phyloP scores from a whole-genome alignment of 2,329 filamentous ascomycete species.

The Colletotrichum sp. region DNA sequence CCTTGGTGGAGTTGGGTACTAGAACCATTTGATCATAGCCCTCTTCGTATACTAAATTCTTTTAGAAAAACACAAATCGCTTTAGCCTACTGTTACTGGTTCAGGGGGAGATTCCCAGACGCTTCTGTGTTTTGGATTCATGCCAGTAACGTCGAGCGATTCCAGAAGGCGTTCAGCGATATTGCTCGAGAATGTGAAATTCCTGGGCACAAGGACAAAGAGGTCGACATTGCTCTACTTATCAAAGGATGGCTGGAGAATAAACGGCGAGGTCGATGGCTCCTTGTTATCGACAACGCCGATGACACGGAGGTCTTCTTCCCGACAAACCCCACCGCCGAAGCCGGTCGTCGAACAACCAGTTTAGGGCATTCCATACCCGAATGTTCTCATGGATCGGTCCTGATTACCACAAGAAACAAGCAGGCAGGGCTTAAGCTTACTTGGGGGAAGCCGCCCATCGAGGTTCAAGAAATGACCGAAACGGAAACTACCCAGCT shows the following conservation, averaged over 20 bases:
- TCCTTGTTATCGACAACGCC: constrained; percentile 25
- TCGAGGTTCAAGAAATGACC: constrained; percentile 33
- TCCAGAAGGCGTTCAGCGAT: constrained; percentile 27
- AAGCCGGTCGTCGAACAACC: not conserved
- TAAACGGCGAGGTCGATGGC: constrained; percentile 19
- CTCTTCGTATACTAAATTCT: too few species aligned
- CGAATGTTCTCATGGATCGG: constrained; percentile 29
- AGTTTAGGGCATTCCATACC: constrained; percentile 30
- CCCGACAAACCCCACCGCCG: fast-evolving
- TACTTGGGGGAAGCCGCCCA: constrained; percentile 18
- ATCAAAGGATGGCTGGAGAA: constrained; percentile 32
- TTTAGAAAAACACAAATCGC: constrained; percentile 38
- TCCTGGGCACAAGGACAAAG: constrained; percentile 18
- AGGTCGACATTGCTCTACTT: constrained; percentile 24
- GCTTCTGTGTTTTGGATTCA: constrained; percentile 38
- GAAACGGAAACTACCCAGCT: constrained; percentile 28
- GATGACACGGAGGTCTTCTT: constrained; percentile 19
- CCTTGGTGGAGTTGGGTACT: not conserved
- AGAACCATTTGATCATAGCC: too few species aligned
- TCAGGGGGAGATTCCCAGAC: constrained; percentile 21
- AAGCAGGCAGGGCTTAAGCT: constrained; percentile 31
- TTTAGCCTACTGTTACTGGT: constrained; percentile 30
- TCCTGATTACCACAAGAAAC: constrained; percentile 39
- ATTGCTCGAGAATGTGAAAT: constrained; percentile 29
- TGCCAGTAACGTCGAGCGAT: constrained; percentile 32